A percentile compares a stretch with the other conserved stretches of the same genome.
These are phyloP conservation scores for Trametes sanguinea DNA, from an alignment of 768 basidiomycete species.

Conservation along the genomic window DNA sequence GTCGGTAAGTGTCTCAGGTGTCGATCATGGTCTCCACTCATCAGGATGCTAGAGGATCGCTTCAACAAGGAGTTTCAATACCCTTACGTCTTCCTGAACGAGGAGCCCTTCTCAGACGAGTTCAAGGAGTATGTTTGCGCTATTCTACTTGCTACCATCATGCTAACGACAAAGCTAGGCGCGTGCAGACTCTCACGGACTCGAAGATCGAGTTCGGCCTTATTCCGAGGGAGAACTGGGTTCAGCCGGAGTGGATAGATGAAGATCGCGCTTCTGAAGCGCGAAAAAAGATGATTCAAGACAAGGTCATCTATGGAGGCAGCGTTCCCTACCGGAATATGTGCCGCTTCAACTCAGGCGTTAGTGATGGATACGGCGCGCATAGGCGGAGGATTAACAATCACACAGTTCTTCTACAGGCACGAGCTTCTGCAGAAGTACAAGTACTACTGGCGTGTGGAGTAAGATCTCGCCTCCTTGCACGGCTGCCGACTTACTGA, in stretches of 20 bases:
- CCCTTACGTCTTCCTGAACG: conserved; percentile 86
- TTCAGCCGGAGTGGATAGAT: conserved; percentile 73
- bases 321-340: conserved; percentile 89
- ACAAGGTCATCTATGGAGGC: conserved; percentile 62
- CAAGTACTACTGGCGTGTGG: conserved; percentile 55
- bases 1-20: conserved; percentile 37
- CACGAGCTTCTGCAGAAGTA: conserved; percentile 43
- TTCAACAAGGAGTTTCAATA: conserved; percentile 68
- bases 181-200: conserved; percentile 59
- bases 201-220: conserved; percentile 69
- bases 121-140: conserved; percentile 59
- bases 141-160: conserved; percentile 25
- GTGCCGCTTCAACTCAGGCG: conserved; percentile 94
- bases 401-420: conserved; percentile 53
- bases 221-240: conserved; percentile 80
- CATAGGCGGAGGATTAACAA: background rate
- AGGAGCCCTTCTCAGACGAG: conserved; percentile 70
- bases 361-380: conserved; percentile 38
- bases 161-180: conserved; percentile 41
- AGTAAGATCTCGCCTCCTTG: conserved; percentile 37
- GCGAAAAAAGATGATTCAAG: conserved; percentile 54
- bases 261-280: conserved; percentile 52
- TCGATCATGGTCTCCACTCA: background rate
- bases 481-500: no score
- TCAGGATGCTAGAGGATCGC: conserved; percentile 40